phyloP scores from a whole-genome alignment of 257 asterid species.

The Anisodus acutangulus region DNA sequence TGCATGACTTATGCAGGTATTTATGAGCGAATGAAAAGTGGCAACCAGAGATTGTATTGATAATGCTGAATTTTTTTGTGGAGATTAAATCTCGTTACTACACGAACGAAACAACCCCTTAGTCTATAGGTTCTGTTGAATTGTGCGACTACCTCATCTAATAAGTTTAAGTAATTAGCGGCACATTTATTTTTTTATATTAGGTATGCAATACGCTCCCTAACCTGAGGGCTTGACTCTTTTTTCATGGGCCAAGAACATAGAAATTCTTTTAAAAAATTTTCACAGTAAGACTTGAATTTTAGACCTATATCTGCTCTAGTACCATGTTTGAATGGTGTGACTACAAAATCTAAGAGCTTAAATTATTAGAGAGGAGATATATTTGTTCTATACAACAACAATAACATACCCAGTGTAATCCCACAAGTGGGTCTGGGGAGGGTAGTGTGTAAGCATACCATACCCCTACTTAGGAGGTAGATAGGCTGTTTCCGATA shows the following conservation, averaged over 20 bases:
- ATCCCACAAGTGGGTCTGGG: too few relatives aligned
- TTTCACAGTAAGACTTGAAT: neutral
- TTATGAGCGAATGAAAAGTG: neutral
- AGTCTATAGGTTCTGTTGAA: neutral
- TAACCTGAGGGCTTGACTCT: neutral
- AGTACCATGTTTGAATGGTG: neutral
- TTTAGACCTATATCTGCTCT: neutral
- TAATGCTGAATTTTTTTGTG: neutral
- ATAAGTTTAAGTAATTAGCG: neutral
- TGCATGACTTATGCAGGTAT: neutral
- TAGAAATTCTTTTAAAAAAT: neutral
- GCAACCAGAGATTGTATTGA: neutral
- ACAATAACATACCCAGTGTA: too few relatives aligned
- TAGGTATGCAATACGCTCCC: neutral
- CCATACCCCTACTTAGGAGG: too few relatives aligned
- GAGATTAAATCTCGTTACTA: neutral
- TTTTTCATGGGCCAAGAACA: neutral
- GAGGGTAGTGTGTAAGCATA: too few relatives aligned
- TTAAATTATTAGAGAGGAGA: neutral
- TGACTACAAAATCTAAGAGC: neutral
- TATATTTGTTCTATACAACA: neutral
- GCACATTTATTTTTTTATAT: neutral
- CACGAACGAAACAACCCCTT: neutral
- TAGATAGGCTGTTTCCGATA: too few relatives aligned
- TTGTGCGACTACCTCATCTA: neutral